Conservation (phyloP, 1,284 basidiomycete genomes). For the Taiwanofungus camphoratus region DNA sequence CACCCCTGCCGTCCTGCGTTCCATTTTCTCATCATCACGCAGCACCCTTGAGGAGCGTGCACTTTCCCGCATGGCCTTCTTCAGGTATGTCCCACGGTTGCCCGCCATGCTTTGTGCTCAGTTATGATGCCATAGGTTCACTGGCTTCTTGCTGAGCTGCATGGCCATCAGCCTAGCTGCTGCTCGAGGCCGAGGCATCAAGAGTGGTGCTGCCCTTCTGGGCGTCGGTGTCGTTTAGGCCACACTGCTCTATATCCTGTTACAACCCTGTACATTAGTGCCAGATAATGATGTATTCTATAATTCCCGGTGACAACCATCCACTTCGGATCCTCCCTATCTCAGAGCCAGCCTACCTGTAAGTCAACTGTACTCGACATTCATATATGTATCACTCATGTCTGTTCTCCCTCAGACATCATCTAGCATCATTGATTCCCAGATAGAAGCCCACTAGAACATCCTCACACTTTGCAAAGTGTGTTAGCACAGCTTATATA, state of each 20-base stretch:
- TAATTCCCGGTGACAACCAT: too few relatives aligned
- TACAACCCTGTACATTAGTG: too few relatives aligned
- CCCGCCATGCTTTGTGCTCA: neutral
- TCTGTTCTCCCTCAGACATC: constrained; percentile 96
- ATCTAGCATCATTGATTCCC: constrained; percentile 92
- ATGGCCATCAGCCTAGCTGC: constrained; percentile 70
- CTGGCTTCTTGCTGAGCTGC: constrained; percentile 75
- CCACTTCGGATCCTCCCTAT: too few relatives aligned
- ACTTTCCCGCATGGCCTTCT: constrained; percentile 77
- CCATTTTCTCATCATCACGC: constrained; percentile 78
- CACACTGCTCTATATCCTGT: too few relatives aligned
- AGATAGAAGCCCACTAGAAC: constrained; percentile 89
- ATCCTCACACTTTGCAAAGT: constrained; percentile 96
- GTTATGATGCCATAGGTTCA: constrained; percentile 45
- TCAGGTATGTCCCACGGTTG: constrained; percentile 45
- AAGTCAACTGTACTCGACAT: too few relatives aligned
- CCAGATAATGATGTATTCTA: too few relatives aligned
- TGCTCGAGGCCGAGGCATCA: constrained; percentile 60
- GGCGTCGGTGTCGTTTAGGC: constrained; percentile 43
- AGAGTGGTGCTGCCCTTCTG: constrained; percentile 53
- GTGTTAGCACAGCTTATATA: constrained; percentile 94
- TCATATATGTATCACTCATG: too few relatives aligned
- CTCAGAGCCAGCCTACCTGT: too few relatives aligned
- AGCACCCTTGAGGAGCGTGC: constrained; percentile 73
- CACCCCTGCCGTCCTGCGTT: constrained; percentile 70